Base-by-base conservation (phyloP, 192 early-diverging fungal species). In the Irineochytrium annulatum region DNA sequence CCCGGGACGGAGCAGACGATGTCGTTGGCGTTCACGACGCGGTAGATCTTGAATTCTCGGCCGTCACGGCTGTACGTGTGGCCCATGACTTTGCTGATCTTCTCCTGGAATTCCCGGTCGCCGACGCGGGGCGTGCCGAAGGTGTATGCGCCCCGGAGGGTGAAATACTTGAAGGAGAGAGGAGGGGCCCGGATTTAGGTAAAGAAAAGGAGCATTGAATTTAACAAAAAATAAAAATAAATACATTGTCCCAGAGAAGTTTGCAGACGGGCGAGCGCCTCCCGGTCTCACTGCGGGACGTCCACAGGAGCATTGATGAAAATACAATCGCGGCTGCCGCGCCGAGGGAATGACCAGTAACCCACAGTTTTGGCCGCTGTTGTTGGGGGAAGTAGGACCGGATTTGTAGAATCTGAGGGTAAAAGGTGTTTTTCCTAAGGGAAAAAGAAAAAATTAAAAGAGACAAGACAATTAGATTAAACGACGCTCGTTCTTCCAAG, bases 1-100 rank as follows among this genome's bases (percentile, higher is more conserved):
- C 37, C 37, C n/a, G 62, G 62, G 32, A 63, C 31, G 35, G 62
- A 16, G 26, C 51, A 52, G 24, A 63, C 43, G 30, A 63, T 45
- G 39, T 63, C 62, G 54, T 63, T 63, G 4, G 62, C 62, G 30
- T 63, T 63, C 2, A 63, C 53, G 24, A 63, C 30, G 16, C 62
- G 52, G 43, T 63, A 63, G n/a, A 63, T 13, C 37, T 41, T 8
- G 37, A 41, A 41, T n/a, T n/a, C n/a, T n/a, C n/a, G n/a, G n/a
- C n/a, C n/a, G n/a, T n/a, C n/a, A n/a, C n/a, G n/a, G n/a, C n/a
- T n/a, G n/a, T n/a, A n/a, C n/a, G n/a, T n/a, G n/a, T n/a, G n/a
- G 37, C 11, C 37, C 8, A 41, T 8, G 11, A n/a, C 37, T 8
- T 8, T 13, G 11, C n/a, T 8, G n/a, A 41, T 41, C 11, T 8